A percentile compares a stretch with the other conserved stretches of the same genome.
These are phyloP conservation scores for Phtheirospermum japonicum DNA, from an alignment of 257 asterid genomes.

Conservation along the genomic window DNA sequence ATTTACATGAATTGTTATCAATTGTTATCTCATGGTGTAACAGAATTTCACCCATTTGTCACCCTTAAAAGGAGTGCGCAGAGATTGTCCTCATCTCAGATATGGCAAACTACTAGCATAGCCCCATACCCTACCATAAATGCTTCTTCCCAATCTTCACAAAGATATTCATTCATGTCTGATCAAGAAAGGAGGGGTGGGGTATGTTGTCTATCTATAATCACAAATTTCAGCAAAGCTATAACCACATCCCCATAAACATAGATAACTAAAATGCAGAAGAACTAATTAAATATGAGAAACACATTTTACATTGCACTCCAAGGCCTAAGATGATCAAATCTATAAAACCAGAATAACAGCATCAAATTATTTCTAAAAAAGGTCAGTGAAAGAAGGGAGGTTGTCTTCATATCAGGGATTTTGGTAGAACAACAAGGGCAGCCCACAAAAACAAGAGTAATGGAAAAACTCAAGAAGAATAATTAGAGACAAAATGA, in stretches of 20 bases:
- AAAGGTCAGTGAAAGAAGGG: neutral
- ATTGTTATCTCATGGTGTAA: slow-evolving; percentile 19
- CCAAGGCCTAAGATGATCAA: slow-evolving; percentile 13
- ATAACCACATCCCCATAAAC: slow-evolving; percentile 9
- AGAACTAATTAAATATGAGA: slow-evolving; percentile 4
- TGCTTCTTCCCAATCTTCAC: slow-evolving; percentile 9
- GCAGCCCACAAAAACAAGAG: slow-evolving; percentile 1
- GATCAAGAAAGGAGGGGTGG: slow-evolving; percentile 4
- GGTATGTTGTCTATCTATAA: neutral
- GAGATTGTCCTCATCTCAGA: slow-evolving; percentile 2
- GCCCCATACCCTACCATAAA: neutral
- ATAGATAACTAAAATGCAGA: neutral
- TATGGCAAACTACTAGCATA: slow-evolving; percentile 4
- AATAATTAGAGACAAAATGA: slow-evolving; percentile 2
- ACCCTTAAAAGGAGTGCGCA: neutral
- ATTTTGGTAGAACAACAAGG: slow-evolving; percentile 13
- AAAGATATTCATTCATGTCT: neutral
- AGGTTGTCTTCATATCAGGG: neutral
- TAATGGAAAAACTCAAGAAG: neutral
- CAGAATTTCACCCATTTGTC: neutral
- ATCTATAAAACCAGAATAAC: neutral
- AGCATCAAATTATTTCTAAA: slow-evolving; percentile 1
- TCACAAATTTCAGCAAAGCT: neutral
- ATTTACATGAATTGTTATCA: slow-evolving; percentile 19
- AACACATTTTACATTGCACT: slow-evolving; percentile 14